Evolutionary conservation across 345 rosid genomes (phyloP).

Genomic region (Aethionema arabicum): DNA sequence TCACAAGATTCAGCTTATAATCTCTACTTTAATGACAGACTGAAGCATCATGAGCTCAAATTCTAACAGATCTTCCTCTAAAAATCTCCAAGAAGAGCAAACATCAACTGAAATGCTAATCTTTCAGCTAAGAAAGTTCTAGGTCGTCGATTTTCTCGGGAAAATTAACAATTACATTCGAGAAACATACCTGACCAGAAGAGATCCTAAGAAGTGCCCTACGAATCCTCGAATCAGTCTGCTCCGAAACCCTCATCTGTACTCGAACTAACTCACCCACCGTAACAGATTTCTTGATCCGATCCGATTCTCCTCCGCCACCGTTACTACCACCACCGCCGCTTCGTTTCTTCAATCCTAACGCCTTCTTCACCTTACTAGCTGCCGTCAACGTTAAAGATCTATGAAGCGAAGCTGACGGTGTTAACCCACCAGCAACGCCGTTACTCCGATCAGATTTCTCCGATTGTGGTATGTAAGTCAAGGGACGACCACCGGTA

Average conservation of each 20-base stretch:
- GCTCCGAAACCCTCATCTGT: conserved; percentile 84
- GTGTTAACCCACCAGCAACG: conserved; percentile 10
- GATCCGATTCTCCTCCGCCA: conserved; percentile 42
- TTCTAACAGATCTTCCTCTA: conserved; percentile 1
- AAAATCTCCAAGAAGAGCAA: background rate
- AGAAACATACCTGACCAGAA: conserved; percentile 70
- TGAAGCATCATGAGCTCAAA: conserved; percentile 12
- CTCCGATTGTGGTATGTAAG: conserved; percentile 58
- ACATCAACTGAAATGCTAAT: background rate
- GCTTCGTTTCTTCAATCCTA: conserved; percentile 66
- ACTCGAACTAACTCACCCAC: conserved; percentile 76
- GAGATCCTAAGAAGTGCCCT: conserved; percentile 81
- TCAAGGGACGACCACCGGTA: conserved; percentile 67
- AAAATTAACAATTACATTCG: background rate
- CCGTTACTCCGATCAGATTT: conserved; percentile 35
- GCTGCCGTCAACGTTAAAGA: conserved; percentile 84
- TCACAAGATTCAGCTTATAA: background rate
- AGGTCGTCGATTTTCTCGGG: background rate
- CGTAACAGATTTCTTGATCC: conserved; percentile 54
- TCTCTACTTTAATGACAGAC: no score
- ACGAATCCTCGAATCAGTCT: conserved; percentile 79
- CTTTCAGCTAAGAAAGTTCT: background rate
- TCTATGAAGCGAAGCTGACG: conserved; percentile 63
- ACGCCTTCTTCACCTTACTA: conserved; percentile 86
- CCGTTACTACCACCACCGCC: conserved; percentile 33